Evolutionary conservation across 1,139 yeast species (phyloP), one percentile per base, ranked within the genome.

Genomic region (Yamadazyma taylorii): DNA sequence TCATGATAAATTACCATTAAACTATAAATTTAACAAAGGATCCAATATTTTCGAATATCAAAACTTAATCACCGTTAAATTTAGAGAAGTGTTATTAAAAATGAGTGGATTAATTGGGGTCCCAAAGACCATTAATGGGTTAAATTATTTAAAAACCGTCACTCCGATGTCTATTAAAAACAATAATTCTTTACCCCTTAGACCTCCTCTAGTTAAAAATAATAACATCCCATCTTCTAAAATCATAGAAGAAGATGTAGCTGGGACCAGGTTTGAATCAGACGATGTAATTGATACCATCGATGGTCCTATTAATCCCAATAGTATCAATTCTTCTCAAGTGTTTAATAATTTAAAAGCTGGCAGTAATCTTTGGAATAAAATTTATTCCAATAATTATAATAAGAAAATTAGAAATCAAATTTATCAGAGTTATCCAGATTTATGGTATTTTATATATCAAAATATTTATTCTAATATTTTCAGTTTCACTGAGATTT

Each of bases 51-150:
- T 53, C 35, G 63, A 61, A 11, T 55, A 60, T 23, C 77, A 71
- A 45, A 46, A 50, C 15, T 45, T 49, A 25, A 58, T 82, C 8
- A 80, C 90, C 0, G 66, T 72, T 31, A 76, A 83, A 51, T 66
- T 85, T 40, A 66, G 95, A 41, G 97, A 89, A 53, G 81, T 89
- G 9, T 63, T 89, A 5, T 63, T 89, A 53, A 89, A 89, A 56
- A 72, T 87, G 7, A 73, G 85, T 2, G 95, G 95, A 0, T 64
- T 89, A 34, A 78, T 81, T 12, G 97, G 97, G 0, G 69, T 89
- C 17, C 97, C 97, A 1, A 83, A 82, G 48, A 77, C 90, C 2
- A 89, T 89, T 57, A 89, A 89, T 57, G 78, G 95, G 2, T 63
- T 89, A 52, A 82, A 78, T 60, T 67, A 73, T 28, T 66, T 88